Evolutionary conservation across 179 eudicot genomes (phyloP).

Genomic region (Actinidia arguta): DNA sequence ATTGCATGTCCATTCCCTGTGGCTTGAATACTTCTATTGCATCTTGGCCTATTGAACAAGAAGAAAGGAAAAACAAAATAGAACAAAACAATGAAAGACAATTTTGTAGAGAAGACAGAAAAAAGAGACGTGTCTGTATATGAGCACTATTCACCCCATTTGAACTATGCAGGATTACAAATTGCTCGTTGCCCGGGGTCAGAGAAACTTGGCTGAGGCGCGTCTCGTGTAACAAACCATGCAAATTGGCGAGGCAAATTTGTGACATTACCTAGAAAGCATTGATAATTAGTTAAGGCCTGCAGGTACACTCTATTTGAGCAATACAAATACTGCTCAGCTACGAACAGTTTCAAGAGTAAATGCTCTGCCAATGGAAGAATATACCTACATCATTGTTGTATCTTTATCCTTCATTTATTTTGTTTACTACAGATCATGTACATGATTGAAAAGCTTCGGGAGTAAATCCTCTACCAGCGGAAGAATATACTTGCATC

Average conservation of each 20-base stretch:
- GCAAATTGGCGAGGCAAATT: neutral
- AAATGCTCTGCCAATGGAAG: neutral
- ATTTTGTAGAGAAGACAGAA: neutral
- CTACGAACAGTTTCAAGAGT: neutral
- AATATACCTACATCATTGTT: too few relatives aligned
- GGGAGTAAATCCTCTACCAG: too few relatives aligned
- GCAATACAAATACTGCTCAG: neutral
- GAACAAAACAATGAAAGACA: neutral
- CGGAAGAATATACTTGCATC: too few relatives aligned
- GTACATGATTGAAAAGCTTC: neutral
- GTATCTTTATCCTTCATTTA: too few relatives aligned
- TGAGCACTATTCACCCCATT: neutral
- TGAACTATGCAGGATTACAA: conserved; percentile 66
- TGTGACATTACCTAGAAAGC: neutral
- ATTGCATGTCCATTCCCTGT: neutral
- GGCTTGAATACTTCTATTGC: neutral
- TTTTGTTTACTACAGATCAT: too few relatives aligned
- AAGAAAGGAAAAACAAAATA: neutral
- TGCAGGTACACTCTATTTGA: neutral
- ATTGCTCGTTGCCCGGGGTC: conserved; percentile 49
- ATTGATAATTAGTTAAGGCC: neutral
- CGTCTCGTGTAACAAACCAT: conserved; percentile 39
- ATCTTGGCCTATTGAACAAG: neutral
- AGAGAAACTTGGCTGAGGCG: conserved; percentile 57
- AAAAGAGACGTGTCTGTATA: neutral